Percentiles rank a stretch among this genome's conserved stretches.
Evolutionary conservation across 805 yeast genomes (phyloP).

Genomic region (Candida yuanshanica): DNA sequence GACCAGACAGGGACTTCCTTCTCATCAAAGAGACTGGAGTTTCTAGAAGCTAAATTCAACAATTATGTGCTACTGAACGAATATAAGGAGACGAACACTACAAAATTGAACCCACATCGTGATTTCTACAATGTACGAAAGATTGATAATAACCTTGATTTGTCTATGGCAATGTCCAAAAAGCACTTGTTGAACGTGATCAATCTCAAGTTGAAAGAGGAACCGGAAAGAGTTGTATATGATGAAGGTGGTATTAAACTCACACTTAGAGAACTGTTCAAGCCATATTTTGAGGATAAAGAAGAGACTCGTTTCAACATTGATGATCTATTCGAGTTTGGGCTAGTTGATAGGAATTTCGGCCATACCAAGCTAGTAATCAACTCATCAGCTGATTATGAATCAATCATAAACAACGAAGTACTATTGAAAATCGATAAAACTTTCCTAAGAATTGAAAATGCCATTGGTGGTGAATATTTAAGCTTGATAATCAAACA

Average conservation of each 20-base stretch:
- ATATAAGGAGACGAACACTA: conserved; percentile 28
- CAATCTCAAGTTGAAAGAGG: conserved; percentile 30
- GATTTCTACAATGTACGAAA: conserved; percentile 40
- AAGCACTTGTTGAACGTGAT: conserved; percentile 57
- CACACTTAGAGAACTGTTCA: conserved; percentile 21
- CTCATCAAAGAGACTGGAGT: conserved; percentile 25
- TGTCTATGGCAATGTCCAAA: conserved; percentile 97
- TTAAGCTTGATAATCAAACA: conserved; percentile 29
- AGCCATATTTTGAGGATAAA: conserved; percentile 26
- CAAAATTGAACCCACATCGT: conserved; percentile 34
- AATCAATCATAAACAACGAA: conserved; percentile 21
- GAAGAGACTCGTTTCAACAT: conserved; percentile 22
- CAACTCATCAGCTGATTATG: conserved; percentile 16
- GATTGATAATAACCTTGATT: conserved; percentile 83
- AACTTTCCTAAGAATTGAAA: conserved; percentile 32
- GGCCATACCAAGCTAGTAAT: conserved; percentile 21
- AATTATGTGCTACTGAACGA: conserved; percentile 29
- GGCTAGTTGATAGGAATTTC: conserved; percentile 20
- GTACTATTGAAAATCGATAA: conserved; percentile 26
- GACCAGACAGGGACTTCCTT: conserved; percentile 9
- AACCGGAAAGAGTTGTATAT: conserved; percentile 31
- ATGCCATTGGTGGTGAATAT: conserved; percentile 33
- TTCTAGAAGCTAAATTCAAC: conserved; percentile 30
- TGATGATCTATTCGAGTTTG: conserved; percentile 26
- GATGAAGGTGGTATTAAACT: conserved; percentile 19